Evolutionary conservation across 352 stramenopile genomes (phyloP).

Genomic region (Pythium utonaiense): DNA sequence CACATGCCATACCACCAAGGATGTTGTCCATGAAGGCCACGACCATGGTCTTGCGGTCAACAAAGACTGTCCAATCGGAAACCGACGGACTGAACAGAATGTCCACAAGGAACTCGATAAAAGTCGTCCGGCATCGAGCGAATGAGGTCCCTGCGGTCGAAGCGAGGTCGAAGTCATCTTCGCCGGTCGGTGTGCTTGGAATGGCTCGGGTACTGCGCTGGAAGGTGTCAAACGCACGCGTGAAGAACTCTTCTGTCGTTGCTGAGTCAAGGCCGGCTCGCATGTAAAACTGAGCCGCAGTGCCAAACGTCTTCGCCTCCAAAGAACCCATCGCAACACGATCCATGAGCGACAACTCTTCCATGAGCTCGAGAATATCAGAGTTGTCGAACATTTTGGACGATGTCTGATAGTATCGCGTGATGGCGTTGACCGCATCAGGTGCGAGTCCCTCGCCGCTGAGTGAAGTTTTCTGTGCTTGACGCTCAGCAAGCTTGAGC

Average conservation of each 20-base stretch:
- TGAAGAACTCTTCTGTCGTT: constrained; percentile 53
- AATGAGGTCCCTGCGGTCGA: constrained; percentile 17
- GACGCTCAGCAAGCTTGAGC: constrained; percentile 64
- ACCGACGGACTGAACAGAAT: constrained; percentile 43
- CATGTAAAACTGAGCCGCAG: constrained; percentile 64
- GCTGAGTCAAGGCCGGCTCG: constrained; percentile 30
- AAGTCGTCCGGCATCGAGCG: constrained; percentile 43
- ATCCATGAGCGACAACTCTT: constrained; percentile 37
- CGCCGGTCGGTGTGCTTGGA: neutral
- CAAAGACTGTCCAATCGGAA: constrained; percentile 33
- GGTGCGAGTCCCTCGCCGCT: constrained; percentile 13
- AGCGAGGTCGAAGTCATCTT: neutral
- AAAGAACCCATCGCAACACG: constrained; percentile 54
- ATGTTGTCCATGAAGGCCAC: constrained; percentile 59
- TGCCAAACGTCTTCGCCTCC: constrained; percentile 65
- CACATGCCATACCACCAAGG: constrained; percentile 53
- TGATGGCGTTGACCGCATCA: constrained; percentile 42
- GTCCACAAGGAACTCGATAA: constrained; percentile 72
- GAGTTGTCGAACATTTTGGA: constrained; percentile 82
- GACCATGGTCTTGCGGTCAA: constrained; percentile 37
- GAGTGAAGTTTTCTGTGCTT: constrained; percentile 35
- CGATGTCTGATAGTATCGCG: constrained; percentile 66
- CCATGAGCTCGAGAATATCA: constrained; percentile 68
- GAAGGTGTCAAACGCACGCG: constrained; percentile 58
- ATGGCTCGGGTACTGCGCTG: constrained; percentile 29